Evolutionary conservation across 1,284 basidiomycete species (phyloP), one percentile per base, ranked within the genome.

Genomic region (Malassezia caprae): DNA sequence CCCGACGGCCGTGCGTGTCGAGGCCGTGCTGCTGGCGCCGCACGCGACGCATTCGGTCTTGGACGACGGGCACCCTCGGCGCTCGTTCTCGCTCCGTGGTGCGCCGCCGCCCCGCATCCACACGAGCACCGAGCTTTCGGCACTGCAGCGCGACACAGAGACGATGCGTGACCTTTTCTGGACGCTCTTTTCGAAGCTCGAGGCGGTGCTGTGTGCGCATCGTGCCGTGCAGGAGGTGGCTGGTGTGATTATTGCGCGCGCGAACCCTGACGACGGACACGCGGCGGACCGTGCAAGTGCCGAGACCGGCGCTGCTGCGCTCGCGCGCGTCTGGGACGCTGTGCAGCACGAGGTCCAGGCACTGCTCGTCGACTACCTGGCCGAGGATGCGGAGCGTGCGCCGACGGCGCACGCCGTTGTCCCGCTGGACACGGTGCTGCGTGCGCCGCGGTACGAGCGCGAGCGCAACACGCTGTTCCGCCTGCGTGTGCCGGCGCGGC

Each of bases 141-240:
- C 64, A 30, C 57, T 72, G 50, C 62, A 66, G 43, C 56, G 63
- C 11, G 70, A 73, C 30, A 59, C 60, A 24, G 72, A 74, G 53
- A 70, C 66, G 46, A 70, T 74, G 67, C 81, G 80, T 58, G 94
- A 98, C 76, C 79, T 99, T 32, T 96, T 98, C 76, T 98, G 93
- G 91, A 96, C 94, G 4, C 76, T 96, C 15, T 99, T 90, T 73
- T 94, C 90, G 5, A 99, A 99, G 76, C 76, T 99, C 49, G 86
- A 91, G 67, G 94, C 94, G 19, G 87, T 96, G n/a, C 81, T 88
- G 31, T 91, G 98, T 75, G 88, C 90, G 8, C 80, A 96, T 63
- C 80, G 91, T 44, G 86, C 96, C 2, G 82, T 94, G 1, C 90
- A 87, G 68, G 94, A 98, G 75, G 87, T 98, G 1, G 64, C 67